These are phyloP conservation scores for Phylloporus arenicola DNA, from an alignment of 768 basidiomycete genomes.

Conservation along the genomic window DNA sequence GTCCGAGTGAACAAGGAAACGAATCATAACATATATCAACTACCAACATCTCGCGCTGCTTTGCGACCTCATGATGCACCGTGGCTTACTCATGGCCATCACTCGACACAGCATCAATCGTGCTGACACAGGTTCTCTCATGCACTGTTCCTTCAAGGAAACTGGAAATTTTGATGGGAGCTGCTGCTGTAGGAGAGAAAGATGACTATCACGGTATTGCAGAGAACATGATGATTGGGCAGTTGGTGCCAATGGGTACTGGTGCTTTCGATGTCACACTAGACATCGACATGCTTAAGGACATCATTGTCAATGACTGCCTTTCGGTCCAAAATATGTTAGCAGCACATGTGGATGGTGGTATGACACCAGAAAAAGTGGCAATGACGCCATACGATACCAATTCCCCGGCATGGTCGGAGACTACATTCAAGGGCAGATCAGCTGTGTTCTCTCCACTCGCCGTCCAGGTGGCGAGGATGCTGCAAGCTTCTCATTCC, in stretches of 20 bases:
- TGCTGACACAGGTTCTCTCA: slow-evolving; percentile 94
- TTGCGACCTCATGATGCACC: slow-evolving; percentile 97
- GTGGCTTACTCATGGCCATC: slow-evolving; percentile 93
- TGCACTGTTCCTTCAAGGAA: slow-evolving; percentile 99
- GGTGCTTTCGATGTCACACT: slow-evolving; percentile 93
- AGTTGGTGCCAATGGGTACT: slow-evolving; percentile 99
- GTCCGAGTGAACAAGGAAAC: too few relatives aligned
- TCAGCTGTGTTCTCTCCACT: slow-evolving; percentile 94
- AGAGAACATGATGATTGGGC: slow-evolving; percentile 97
- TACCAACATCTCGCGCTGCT: slow-evolving; percentile 95
- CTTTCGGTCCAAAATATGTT: slow-evolving; percentile 80
- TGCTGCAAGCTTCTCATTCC: slow-evolving; percentile 64
- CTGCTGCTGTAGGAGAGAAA: slow-evolving; percentile 95
- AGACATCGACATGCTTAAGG: slow-evolving; percentile 97
- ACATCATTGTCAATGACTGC: slow-evolving; percentile 94
- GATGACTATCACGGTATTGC: slow-evolving; percentile 98
- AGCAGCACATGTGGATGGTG: slow-evolving; percentile 73
- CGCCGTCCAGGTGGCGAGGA: slow-evolving; percentile 82
- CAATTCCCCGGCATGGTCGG: slow-evolving; percentile 81
- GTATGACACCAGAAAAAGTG: slow-evolving; percentile 86
- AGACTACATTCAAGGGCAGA: slow-evolving; percentile 73
- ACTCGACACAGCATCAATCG: slow-evolving; percentile 99
- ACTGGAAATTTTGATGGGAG: slow-evolving; percentile 98
- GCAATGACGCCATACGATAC: slow-evolving; percentile 97
- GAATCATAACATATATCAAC: too few relatives aligned